These are phyloP conservation scores for Sporothrix curviconia DNA, from an alignment of 2,329 filamentous ascomycete genomes.

Conservation along the genomic window DNA sequence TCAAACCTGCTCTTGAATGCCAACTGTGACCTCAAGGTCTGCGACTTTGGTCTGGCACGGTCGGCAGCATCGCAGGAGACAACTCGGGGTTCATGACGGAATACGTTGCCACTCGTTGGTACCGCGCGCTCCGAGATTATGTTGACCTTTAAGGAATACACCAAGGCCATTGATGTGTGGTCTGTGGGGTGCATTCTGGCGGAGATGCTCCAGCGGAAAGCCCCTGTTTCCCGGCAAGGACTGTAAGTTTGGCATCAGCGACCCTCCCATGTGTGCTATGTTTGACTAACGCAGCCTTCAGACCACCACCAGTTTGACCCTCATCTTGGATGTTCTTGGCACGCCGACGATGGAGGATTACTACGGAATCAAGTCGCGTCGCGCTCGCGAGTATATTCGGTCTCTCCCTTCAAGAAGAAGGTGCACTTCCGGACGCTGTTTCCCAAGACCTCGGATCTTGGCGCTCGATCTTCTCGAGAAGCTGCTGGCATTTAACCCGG, in stretches of 20 bases:
- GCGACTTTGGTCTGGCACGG: constrained; percentile 92
- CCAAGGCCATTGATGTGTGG: constrained; percentile 99
- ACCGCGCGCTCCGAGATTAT: constrained; percentile 98
- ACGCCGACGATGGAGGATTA: constrained; percentile 99
- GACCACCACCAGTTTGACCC: constrained; percentile 95
- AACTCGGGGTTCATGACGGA: constrained; percentile 99
- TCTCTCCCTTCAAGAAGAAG: constrained; percentile 99
- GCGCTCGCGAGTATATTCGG: constrained; percentile 95
- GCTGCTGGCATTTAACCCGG: constrained; percentile 93
- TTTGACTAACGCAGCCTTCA: constrained; percentile 29
- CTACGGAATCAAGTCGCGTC: constrained; percentile 98
- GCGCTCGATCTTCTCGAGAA: constrained; percentile 93
- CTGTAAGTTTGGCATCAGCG: constrained; percentile 53
- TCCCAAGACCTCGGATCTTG: constrained; percentile 96
- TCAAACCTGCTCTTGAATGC: constrained; percentile 95
- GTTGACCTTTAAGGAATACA: constrained; percentile 99
- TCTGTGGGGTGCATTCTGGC: constrained; percentile 96
- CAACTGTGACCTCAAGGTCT: constrained; percentile 98
- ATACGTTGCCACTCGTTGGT: constrained; percentile 99
- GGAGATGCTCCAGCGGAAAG: constrained; percentile 98
- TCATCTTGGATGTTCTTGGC: constrained; percentile 94
- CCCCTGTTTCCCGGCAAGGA: constrained; percentile 97
- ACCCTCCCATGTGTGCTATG: too few species aligned
- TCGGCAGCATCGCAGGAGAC: constrained; percentile 96
- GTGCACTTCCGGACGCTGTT: constrained; percentile 95